Evolutionary conservation across 1,139 yeast species (phyloP).

Genomic region (Saccharomyces hybrid): DNA sequence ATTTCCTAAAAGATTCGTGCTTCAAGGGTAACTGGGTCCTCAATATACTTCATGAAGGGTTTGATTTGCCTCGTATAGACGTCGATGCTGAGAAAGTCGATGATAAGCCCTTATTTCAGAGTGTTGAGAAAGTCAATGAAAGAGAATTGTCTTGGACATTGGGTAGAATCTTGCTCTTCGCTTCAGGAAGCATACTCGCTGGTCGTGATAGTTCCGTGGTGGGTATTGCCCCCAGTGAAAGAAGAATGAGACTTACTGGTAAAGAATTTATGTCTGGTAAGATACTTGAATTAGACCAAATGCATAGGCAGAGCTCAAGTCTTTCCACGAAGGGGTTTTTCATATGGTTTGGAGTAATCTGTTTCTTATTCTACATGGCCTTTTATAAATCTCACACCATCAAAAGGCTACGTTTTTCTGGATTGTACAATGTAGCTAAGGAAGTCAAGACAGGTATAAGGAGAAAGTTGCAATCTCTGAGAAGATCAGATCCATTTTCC

Average conservation of each 20-base stretch:
- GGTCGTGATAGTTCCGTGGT: conserved; percentile 24
- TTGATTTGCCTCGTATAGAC: conserved; percentile 53
- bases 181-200: conserved; percentile 44
- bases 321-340: not conserved
- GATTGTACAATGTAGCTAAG: not conserved
- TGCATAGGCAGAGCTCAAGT: not conserved
- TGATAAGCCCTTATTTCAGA: conserved; percentile 49
- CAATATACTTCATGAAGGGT: conserved; percentile 70
- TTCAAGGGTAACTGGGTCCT: conserved; percentile 79
- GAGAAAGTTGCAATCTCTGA: not conserved
- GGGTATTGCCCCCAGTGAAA: conserved; percentile 48
- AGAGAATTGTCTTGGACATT: conserved; percentile 61
- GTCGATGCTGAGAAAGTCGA: conserved; percentile 32
- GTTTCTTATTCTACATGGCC: not conserved
- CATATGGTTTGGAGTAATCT: not conserved
- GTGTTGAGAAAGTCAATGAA: conserved; percentile 51
- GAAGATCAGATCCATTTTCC: conserved; percentile 8
- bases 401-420: not conserved
- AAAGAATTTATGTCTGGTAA: conserved; percentile 35
- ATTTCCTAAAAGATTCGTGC: conserved; percentile 57
- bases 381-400: not conserved
- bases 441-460: not conserved
- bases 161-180: conserved; percentile 52
- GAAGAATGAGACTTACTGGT: conserved; percentile 31
- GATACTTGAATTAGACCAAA: not conserved